Evolutionary conservation across 768 basidiomycete genomes (phyloP).

Genomic region (Mycena filopes): DNA sequence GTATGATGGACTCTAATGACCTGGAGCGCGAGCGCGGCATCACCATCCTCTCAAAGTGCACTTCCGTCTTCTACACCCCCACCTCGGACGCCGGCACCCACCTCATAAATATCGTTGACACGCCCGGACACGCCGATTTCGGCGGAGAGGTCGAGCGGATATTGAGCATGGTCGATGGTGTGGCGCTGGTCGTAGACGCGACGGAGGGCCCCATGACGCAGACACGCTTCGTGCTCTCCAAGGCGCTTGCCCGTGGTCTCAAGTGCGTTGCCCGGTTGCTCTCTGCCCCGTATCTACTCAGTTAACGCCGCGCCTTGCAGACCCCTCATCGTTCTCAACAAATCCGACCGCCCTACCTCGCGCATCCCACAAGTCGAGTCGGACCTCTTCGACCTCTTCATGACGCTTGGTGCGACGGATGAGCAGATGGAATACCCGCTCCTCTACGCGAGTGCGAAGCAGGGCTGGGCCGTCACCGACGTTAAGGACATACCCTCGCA

Average conservation of each 20-base stretch:
- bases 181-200: conserved; percentile 68
- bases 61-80: conserved; percentile 59
- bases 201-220: conserved; percentile 73
- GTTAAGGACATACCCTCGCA: conserved; percentile 17
- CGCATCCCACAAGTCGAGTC: conserved; percentile 59
- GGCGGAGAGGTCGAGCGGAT: conserved; percentile 72
- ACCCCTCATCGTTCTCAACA: conserved; percentile 63
- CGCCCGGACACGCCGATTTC: conserved; percentile 72
- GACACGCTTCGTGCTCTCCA: conserved; percentile 62
- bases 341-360: conserved; percentile 56
- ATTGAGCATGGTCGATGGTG: conserved; percentile 70
- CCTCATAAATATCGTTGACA: conserved; percentile 69
- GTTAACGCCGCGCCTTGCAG: conserved; percentile 34
- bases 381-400: conserved; percentile 62
- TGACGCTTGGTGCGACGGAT: conserved; percentile 60
- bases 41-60: conserved; percentile 70
- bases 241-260: conserved; percentile 55
- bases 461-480: conserved; percentile 54
- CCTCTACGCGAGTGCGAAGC: conserved; percentile 61
- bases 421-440: conserved; percentile 64
- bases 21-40: conserved; percentile 70
- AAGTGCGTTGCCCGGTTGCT: conserved; percentile 41
- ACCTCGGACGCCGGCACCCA: conserved; percentile 36
- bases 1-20: conserved; percentile 64
- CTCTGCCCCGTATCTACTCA: background rate